Evolutionary conservation across 768 basidiomycete genomes (phyloP), one percentile per base, ranked within the genome.

Genomic region (Boletus reticulatus): DNA sequence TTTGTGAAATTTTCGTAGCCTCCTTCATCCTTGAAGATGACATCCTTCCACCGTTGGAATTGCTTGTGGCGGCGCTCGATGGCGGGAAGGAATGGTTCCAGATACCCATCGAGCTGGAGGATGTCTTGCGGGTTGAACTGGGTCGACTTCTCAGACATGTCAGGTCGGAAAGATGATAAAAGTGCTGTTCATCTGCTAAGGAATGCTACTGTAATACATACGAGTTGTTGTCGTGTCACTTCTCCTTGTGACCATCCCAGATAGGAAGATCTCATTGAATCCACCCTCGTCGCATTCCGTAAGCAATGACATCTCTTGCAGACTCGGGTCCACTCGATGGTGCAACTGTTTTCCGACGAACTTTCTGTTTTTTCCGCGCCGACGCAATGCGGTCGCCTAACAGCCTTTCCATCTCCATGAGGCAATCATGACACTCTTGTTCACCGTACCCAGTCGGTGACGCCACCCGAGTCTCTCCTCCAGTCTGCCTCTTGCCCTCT

Each of bases 1-100:
- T 73, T 73, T 5, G 79, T 78, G 64, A 89, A 89, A n/a, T 70
- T 65, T 52, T 87, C 88, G 60, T 85, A 82, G 19, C 97, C 96
- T 47, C 94, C 94, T 75, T 98, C 95, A 60, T 84, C 73, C 46
- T 81, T 64, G 22, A 88, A 79, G 64, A 97, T 90, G 43, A 74
- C 77, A 62, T 87, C 80, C 64, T 88, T 92, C 89, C 89, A 92
- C 63, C 82, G 78, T 54, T 81, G 80, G 75, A 85, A 92, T 32
- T 71, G 67, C 51, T 85, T 83, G 71, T 92, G 78, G 57, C 92
- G 80, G 62, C 81, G 79, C 55, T 82, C 74, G 69, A 94, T 90
- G 43, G 82, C 79, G 29, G 84, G 79, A 50, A 88, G 75, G 64
- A 88, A 81, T n/a, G 83, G 83, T 63, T 84, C 80, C n/a, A 94